Conservation (phyloP, 2,329 filamentous ascomycete species). For the Fusarium miscanthi region DNA sequence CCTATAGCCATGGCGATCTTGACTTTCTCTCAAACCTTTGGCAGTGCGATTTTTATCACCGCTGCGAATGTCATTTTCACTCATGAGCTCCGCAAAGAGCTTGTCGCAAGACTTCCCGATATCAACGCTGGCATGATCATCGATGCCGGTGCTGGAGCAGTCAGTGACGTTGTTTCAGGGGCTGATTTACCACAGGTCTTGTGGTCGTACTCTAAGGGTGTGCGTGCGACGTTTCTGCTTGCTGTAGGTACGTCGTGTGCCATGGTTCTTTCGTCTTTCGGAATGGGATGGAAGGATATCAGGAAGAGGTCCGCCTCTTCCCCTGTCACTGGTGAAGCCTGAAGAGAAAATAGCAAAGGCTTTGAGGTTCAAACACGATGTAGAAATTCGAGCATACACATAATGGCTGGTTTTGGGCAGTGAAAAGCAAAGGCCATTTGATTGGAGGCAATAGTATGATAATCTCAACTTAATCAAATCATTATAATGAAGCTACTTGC, state of each 20-base stretch:
- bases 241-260: constrained; percentile 47
- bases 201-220: constrained; percentile 53
- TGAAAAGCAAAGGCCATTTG: not conserved
- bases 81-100: constrained; percentile 47
- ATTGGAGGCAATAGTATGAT: not conserved
- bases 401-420: too few relatives aligned
- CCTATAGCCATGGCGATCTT: constrained; percentile 47
- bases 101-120: constrained; percentile 47
- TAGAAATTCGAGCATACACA: not conserved
- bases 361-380: too few relatives aligned
- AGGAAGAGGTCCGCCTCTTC: constrained; percentile 48
- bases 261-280: constrained; percentile 53
- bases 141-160: constrained; percentile 55
- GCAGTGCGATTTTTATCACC: constrained; percentile 60
- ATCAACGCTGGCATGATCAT: constrained; percentile 50
- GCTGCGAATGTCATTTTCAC: constrained; percentile 47
- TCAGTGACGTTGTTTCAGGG: constrained; percentile 48
- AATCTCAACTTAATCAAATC: not conserved
- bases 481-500: not conserved
- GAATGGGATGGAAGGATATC: constrained; percentile 60
- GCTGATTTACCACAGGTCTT: constrained; percentile 51
- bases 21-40: constrained; percentile 45
- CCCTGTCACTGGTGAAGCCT: constrained; percentile 28
- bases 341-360: not conserved
- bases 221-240: constrained; percentile 47